Percentiles rank a stretch among this genome's conserved stretches.
These are phyloP conservation scores for Camelina sativa DNA, from an alignment of 345 rosid species.

Conservation along the genomic window DNA sequence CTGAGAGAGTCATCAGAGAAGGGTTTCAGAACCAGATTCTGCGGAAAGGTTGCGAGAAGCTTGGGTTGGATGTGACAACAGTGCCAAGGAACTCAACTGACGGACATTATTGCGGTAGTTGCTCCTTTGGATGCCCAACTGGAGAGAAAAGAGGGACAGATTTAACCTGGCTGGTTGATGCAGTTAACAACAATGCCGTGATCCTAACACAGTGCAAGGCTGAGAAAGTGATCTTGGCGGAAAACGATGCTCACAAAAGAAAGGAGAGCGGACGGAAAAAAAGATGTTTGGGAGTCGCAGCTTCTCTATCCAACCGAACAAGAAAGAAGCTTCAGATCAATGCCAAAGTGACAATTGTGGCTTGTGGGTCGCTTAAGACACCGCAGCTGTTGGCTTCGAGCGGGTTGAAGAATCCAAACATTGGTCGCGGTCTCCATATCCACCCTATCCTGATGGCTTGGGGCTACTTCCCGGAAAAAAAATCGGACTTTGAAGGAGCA, in stretches of 20 bases:
- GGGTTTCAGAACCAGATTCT: slow-evolving; percentile 72
- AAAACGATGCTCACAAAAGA: slow-evolving; percentile 43
- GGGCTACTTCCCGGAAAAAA: slow-evolving; percentile 68
- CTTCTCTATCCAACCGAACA: slow-evolving; percentile 38
- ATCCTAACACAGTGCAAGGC: slow-evolving; percentile 65
- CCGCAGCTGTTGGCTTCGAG: slow-evolving; percentile 61
- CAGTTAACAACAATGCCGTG: slow-evolving; percentile 57
- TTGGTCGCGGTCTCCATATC: slow-evolving; percentile 67
- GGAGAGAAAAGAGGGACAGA: slow-evolving; percentile 71
- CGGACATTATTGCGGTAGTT: slow-evolving; percentile 68
- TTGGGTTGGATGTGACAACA: slow-evolving; percentile 53
- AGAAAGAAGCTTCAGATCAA: slow-evolving; percentile 56
- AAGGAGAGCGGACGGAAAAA: slow-evolving; percentile 37
- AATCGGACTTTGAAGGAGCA: slow-evolving; percentile 47
- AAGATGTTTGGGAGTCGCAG: slow-evolving; percentile 62
- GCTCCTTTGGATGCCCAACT: slow-evolving; percentile 61
- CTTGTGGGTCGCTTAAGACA: slow-evolving; percentile 68
- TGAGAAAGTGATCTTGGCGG: slow-evolving; percentile 52
- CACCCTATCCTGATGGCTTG: slow-evolving; percentile 65
- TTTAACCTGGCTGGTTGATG: slow-evolving; percentile 72
- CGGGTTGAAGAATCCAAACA: slow-evolving; percentile 62
- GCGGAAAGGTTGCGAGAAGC: slow-evolving; percentile 68
- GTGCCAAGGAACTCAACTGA: slow-evolving; percentile 58
- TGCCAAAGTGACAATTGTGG: slow-evolving; percentile 64
- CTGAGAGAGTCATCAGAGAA: slow-evolving; percentile 51